Conservation (phyloP, 2,329 filamentous ascomycete genomes). For the Colletotrichum plurivorum region DNA sequence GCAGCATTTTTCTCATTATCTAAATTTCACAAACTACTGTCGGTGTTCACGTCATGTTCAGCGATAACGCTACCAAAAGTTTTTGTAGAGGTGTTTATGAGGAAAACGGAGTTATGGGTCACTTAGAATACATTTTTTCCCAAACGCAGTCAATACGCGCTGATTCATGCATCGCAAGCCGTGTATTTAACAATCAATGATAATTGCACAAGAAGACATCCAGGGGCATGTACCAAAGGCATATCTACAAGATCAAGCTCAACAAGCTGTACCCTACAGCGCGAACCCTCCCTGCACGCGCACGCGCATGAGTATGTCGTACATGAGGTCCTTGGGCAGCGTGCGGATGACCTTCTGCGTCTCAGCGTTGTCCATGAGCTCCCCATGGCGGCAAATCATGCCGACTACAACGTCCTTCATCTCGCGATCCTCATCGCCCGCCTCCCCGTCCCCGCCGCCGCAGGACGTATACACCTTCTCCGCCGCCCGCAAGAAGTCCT, state of each 20-base stretch:
- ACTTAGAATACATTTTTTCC: no score
- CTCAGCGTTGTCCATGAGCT: constrained; percentile 26
- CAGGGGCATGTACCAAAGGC: no score
- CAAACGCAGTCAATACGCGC: no score
- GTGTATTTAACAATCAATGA: no score
- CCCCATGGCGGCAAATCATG: constrained; percentile 27
- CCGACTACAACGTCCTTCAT: constrained; percentile 31
- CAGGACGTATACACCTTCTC: constrained; percentile 22
- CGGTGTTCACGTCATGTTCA: background rate
- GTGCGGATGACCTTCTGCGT: constrained; percentile 28
- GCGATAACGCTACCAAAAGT: background rate
- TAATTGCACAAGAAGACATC: no score
- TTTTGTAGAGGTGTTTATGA: no score
- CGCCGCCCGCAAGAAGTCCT: constrained; percentile 29
- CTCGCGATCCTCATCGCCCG: constrained; percentile 19
- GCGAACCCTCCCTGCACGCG: constrained; percentile 23
- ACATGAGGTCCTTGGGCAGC: constrained; percentile 30
- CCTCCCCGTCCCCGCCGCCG: background rate
- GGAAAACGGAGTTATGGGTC: no score
- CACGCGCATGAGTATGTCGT: constrained; percentile 23
- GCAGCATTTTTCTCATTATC: constrained; percentile 18
- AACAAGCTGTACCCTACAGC: constrained; percentile 5
- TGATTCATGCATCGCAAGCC: no score
- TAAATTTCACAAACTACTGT: background rate
- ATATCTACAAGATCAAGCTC: background rate